Evolutionary conservation across 2,329 filamentous ascomycete genomes (phyloP).

Genomic region (Gnomoniopsis sp.): DNA sequence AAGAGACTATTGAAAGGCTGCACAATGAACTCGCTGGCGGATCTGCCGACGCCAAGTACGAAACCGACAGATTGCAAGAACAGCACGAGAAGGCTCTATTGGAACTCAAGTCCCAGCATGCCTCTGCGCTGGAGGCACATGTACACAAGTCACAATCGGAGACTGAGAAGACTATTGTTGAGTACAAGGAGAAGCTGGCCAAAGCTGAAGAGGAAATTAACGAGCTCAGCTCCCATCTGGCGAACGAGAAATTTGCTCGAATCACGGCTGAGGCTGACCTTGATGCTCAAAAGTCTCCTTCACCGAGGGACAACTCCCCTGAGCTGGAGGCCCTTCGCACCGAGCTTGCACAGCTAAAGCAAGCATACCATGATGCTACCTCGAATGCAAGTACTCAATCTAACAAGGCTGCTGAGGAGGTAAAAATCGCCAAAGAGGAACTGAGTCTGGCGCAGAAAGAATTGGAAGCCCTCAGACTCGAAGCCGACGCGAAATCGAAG

Average conservation of each 20-base stretch:
- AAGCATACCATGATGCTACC: constrained; percentile 31
- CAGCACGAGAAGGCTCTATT: constrained; percentile 37
- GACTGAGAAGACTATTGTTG: constrained; percentile 33
- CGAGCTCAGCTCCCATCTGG: constrained; percentile 51
- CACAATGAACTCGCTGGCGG: constrained; percentile 32
- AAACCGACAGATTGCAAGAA: constrained; percentile 33
- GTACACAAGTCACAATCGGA: constrained; percentile 34
- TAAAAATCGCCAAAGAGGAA: constrained; percentile 38
- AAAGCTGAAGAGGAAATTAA: constrained; percentile 46
- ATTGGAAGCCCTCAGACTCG: constrained; percentile 48
- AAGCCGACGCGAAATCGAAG: constrained; percentile 50
- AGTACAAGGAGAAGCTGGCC: constrained; percentile 38
- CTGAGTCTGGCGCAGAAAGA: constrained; percentile 49
- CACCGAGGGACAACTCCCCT: constrained; percentile 42
- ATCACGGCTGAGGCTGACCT: constrained; percentile 58
- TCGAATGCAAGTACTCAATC: constrained; percentile 33
- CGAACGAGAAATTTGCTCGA: constrained; percentile 58
- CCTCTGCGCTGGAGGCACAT: constrained; percentile 31
- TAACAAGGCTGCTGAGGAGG: constrained; percentile 33
- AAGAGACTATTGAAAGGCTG: constrained; percentile 38
- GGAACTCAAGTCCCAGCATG: constrained; percentile 39
- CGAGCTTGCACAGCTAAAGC: constrained; percentile 43
- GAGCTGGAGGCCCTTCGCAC: constrained; percentile 50
- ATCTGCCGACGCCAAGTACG: constrained; percentile 32
- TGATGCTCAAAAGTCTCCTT: constrained; percentile 52